Evolutionary conservation across 805 yeast genomes (phyloP), one percentile per base, ranked within the genome.

Genomic region (Candida hispaniensis): DNA sequence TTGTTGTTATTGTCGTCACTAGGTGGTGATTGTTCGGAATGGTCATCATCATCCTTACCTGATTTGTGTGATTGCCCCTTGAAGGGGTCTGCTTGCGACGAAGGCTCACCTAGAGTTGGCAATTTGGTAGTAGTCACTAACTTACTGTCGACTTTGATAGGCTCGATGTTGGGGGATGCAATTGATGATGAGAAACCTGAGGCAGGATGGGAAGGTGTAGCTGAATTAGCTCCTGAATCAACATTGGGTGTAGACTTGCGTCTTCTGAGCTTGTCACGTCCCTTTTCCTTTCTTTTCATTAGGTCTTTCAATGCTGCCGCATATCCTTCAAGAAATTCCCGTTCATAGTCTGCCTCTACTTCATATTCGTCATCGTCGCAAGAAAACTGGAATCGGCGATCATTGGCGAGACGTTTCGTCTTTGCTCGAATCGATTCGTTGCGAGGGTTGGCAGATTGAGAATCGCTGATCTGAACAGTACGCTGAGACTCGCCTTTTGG

Each of bases 341-440:
- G 54, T 40, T 66, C 70, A 35, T 67, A 54, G 44, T 71, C 79
- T 11, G 68, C 71, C 41, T 72, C 78, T 11, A 75, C 65, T 43
- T 81, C 94, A 43, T 71, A 70, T 26, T 79, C 71, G 36, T 78
- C 83, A 53, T 82, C 94, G 51, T 82, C 94, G 0, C 81, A 93
- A 20, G 85, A 74, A 51, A 75, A 82, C 1, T 79, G 61, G 39
- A 41, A 48, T 14, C 53, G 21, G 7, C 46, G 39, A 14, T 44
- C 43, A 11, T 23, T 22, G 15, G 41, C 21, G 11, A 23, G 27
- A 30, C 23, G 18, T 22, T 13, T 15, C 16, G 34, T 11, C n/a
- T 34, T 21, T 34, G 34, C 27, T 15, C 39, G 16, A 12, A 28
- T 12, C 11, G 34, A 12, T 12, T 33, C 34, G 6, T 34, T n/a